Conservation (phyloP, 345 rosid genomes). For the Citrus unshiu region DNA sequence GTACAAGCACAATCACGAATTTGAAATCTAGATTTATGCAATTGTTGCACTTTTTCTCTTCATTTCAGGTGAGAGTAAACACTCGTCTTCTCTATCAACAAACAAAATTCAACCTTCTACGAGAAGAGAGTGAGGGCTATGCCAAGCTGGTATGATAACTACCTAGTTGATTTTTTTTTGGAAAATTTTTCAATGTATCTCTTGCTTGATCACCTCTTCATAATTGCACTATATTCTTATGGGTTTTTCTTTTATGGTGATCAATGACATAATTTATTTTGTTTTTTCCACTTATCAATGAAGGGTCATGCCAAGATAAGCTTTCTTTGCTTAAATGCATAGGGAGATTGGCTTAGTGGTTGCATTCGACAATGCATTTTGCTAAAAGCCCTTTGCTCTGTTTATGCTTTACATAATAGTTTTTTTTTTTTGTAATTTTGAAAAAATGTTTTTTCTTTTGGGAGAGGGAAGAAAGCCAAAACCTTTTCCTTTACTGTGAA, state of each 20-base stretch:
- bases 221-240: background rate
- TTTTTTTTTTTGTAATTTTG: background rate
- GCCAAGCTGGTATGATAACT: conserved; percentile 79
- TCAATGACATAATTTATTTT: background rate
- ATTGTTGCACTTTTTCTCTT: conserved; percentile 10
- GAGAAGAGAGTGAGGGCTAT: conserved; percentile 99
- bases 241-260: background rate
- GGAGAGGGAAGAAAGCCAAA: background rate
- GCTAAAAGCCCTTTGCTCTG: background rate
- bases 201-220: background rate
- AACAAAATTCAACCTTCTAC: conserved; percentile 94
- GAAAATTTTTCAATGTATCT: background rate
- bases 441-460: background rate
- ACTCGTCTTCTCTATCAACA: conserved; percentile 99
- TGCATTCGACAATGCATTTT: background rate
- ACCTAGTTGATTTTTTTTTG: background rate
- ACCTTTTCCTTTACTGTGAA: background rate
- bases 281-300: too few species aligned
- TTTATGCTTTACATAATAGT: too few species aligned
- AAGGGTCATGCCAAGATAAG: background rate
- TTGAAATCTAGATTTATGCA: background rate
- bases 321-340: background rate
- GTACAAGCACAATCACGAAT: background rate
- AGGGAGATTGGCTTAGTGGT: background rate
- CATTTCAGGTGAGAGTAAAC: conserved; percentile 88